phyloP scores from a whole-genome alignment of 768 basidiomycete genomes.

The Lentinula sp. region DNA sequence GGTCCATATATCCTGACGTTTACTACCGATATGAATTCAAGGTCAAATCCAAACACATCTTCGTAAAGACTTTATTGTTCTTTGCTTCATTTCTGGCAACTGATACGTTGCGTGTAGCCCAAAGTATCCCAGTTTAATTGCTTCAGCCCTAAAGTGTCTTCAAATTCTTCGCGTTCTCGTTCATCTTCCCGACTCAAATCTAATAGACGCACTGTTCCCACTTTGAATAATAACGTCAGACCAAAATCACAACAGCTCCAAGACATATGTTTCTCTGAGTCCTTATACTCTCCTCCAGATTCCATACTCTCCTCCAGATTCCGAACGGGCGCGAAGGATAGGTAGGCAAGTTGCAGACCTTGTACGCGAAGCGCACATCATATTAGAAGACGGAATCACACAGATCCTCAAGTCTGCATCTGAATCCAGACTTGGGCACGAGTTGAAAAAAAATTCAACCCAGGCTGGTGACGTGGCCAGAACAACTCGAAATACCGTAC shows the following conservation, averaged over 20 bases:
- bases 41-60: background rate
- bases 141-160: background rate
- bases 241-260: background rate
- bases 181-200: background rate
- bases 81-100: background rate
- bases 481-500: no score
- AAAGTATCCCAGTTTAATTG: background rate
- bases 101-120: background rate
- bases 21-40: background rate
- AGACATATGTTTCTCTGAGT: background rate
- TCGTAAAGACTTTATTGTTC: background rate
- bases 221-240: background rate
- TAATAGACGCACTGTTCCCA: background rate
- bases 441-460: no score
- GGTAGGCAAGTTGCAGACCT: background rate
- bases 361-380: background rate
- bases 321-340: background rate
- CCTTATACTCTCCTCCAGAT: background rate
- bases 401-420: background rate
- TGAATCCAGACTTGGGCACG: no score
- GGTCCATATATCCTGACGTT: background rate
- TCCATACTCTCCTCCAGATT: background rate
- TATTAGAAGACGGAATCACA: background rate
- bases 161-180: background rate
- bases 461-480: no score